Percentiles rank a stretch among this genome's conserved stretches.
These are phyloP conservation scores for Didymella glomerata DNA, from an alignment of 2,329 filamentous ascomycete species.

Conservation along the genomic window DNA sequence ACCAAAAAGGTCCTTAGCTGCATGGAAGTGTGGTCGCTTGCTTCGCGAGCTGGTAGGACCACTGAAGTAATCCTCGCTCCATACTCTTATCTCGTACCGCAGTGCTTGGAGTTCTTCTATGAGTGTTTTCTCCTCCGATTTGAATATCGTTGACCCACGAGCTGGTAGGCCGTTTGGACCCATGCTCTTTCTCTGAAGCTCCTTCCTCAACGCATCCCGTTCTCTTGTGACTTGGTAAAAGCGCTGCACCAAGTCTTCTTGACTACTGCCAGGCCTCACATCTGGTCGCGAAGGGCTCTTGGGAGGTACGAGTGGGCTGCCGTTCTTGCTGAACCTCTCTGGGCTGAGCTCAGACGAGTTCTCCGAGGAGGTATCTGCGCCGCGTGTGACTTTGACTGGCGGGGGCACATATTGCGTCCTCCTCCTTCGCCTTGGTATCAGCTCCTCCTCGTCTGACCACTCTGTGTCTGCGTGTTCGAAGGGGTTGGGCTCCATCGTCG, in stretches of 20 bases:
- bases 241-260: slow-evolving; percentile 49
- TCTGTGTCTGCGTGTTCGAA: slow-evolving; percentile 46
- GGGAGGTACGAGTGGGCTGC: slow-evolving; percentile 44
- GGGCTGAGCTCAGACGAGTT: slow-evolving; percentile 37
- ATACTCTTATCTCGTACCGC: slow-evolving; percentile 46
- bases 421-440: slow-evolving; percentile 43
- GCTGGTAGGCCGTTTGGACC: slow-evolving; percentile 41
- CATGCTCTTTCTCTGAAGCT: slow-evolving; percentile 48
- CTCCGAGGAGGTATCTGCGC: slow-evolving; percentile 38
- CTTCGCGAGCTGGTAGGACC: slow-evolving; percentile 38
- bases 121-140: slow-evolving; percentile 48
- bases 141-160: slow-evolving; percentile 40
- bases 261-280: slow-evolving; percentile 41
- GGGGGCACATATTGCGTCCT: slow-evolving; percentile 44
- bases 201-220: slow-evolving; percentile 48
- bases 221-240: slow-evolving; percentile 52
- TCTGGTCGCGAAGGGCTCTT: slow-evolving; percentile 49
- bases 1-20: slow-evolving; percentile 45
- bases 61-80: slow-evolving; percentile 49
- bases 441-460: slow-evolving; percentile 50
- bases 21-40: slow-evolving; percentile 44
- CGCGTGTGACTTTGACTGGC: slow-evolving; percentile 34
- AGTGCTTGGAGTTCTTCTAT: slow-evolving; percentile 48
- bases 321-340: slow-evolving; percentile 30
- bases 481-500: slow-evolving; percentile 36